Evolutionary conservation across 108 stramenopile species (phyloP).

Genomic region (Conticribra guillardii): DNA sequence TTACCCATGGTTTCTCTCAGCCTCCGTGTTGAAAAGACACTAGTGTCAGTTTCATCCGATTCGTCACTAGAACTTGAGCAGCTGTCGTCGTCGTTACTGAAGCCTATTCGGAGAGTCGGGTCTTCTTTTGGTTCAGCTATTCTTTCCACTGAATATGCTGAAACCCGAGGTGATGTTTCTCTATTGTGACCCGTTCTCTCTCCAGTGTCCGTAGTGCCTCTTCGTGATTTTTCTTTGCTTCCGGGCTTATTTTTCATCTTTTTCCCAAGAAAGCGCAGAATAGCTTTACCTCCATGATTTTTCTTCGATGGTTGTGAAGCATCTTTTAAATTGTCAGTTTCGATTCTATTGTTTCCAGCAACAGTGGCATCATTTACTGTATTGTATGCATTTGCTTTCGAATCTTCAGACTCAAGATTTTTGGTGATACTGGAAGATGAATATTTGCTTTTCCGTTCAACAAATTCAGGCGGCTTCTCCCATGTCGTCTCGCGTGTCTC

Average conservation of each 20-base stretch:
- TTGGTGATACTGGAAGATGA: conserved; percentile 8
- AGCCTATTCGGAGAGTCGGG: not conserved
- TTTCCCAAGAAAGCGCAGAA: not conserved
- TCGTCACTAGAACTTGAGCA: conserved; percentile 24
- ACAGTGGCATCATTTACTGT: not conserved
- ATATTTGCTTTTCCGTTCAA: conserved; percentile 10
- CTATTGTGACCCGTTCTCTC: not conserved
- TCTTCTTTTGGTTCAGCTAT: conserved; percentile 1
- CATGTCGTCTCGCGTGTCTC: conserved; percentile 59
- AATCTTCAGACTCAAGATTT: conserved; percentile 9
- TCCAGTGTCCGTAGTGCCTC: no score
- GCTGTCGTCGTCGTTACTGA: conserved; percentile 21
- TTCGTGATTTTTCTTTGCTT: not conserved
- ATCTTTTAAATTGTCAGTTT: no score
- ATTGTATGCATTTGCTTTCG: not conserved
- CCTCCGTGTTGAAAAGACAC: conserved; percentile 36
- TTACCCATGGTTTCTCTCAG: conserved; percentile 19
- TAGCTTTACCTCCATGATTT: not conserved
- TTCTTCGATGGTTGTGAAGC: not conserved
- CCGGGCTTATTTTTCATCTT: not conserved
- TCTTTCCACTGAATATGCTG: not conserved
- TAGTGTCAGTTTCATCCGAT: conserved; percentile 24
- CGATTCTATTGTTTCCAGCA: not conserved
- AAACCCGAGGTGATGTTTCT: not conserved
- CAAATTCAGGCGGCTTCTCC: conserved; percentile 37